Base-by-base conservation (phyloP, 768 basidiomycete species). In the Sarcodon sp. region DNA sequence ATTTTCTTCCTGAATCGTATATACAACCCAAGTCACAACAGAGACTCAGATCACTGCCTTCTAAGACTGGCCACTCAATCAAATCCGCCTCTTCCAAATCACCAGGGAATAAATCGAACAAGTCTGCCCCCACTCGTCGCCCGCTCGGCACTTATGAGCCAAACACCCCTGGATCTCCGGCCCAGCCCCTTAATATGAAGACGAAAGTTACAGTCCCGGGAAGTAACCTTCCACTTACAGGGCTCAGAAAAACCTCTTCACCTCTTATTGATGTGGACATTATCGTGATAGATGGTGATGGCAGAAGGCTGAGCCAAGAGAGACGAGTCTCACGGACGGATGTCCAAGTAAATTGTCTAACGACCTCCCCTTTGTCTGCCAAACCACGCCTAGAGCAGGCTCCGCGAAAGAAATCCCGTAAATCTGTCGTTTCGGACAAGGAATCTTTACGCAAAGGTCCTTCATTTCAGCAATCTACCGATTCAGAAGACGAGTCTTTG, bases 251-350 rank as follows among this genome's bases (percentile, higher is more conserved):
- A 58, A 64, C 70, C 6, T 64, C 65, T 36, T 66, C 71, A 1
- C 73, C 77, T 1, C 60, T 75, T 15, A 70, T 86, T 10, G 69
- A 78, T 36, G 66, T 86, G 45, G 81, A 87, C 43, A 87, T 88
- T 45, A 65, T 79, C 35, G 66, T 83, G 34, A 48, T 87, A 18
- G 84, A 88, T 58, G 70, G 73, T 32, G 57, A 66, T 32, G 86
- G 86, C 10, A 67, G 61, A 45, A 74, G 67, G 33, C 50, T 87
- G 39, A 73, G 70, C 48, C 71, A 76, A 56, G 86, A 87, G 59
- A 66, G 71, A 51, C 68, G 86, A 48, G 66, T 77, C 8, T 77
- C 79, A 4, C 66, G 69, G 43, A 63, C 70, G 13, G 66, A 69
- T 45, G 52, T 71, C 4, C 64, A 65, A 37, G 50, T 62, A 18